phyloP scores from a whole-genome alignment of 805 yeast species.

The Candida schatavii region DNA sequence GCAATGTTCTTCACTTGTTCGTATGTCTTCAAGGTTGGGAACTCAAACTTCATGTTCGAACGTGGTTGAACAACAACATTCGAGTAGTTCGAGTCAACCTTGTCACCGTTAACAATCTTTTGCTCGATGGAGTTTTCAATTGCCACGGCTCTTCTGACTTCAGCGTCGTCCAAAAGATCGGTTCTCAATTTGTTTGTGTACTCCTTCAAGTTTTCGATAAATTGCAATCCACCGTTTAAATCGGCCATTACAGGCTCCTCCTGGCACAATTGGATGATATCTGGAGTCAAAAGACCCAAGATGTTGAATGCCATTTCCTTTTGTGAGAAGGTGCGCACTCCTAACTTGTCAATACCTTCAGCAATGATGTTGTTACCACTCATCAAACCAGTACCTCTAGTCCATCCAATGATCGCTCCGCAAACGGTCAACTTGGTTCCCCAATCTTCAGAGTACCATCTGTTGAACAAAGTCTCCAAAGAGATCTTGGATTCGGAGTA shows the following conservation, averaged over 20 bases:
- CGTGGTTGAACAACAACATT: conserved; percentile 83
- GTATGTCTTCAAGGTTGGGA: conserved; percentile 84
- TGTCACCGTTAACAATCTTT: conserved; percentile 79
- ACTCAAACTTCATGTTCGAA: conserved; percentile 89
- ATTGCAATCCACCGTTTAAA: conserved; percentile 97
- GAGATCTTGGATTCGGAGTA: conserved; percentile 97
- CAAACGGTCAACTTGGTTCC: conserved; percentile 88
- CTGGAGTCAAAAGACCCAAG: conserved; percentile 88
- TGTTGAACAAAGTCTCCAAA: conserved; percentile 93
- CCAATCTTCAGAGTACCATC: conserved; percentile 99
- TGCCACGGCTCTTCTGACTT: conserved; percentile 91
- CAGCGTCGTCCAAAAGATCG: conserved; percentile 76
- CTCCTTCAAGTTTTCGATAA: conserved; percentile 86
- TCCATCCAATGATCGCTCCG: conserved; percentile 99
- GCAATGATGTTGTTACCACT: conserved; percentile 95
- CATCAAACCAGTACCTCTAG: conserved; percentile 99
- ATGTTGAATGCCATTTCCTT: conserved; percentile 99
- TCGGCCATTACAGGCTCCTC: conserved; percentile 95
- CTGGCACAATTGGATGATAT: conserved; percentile 83
- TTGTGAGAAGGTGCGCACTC: conserved; percentile 98
- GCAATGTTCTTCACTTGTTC: conserved; percentile 66
- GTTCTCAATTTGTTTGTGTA: conserved; percentile 77
- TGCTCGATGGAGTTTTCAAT: conserved; percentile 90
- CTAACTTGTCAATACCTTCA: conserved; percentile 92
- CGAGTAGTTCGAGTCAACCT: conserved; percentile 81